These are phyloP conservation scores for Eremomyces bilateralis DNA, from an alignment of 495 filamentous ascomycete genomes.

Conservation along the genomic window DNA sequence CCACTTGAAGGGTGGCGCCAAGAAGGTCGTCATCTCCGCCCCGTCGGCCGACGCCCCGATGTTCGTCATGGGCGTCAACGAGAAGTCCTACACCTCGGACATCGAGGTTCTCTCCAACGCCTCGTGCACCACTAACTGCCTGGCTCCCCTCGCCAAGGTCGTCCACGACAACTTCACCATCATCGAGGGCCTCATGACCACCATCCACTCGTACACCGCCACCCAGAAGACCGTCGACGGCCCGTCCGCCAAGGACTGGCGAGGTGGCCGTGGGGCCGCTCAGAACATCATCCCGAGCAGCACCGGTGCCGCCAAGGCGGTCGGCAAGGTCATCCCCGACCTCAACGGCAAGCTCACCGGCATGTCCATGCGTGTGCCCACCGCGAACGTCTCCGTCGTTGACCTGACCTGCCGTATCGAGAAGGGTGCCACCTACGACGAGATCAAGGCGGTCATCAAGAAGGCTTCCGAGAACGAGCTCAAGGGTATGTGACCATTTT, in stretches of 20 bases:
- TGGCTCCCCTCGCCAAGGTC: constrained; percentile 97
- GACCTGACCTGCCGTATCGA: constrained; percentile 87
- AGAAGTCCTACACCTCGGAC: constrained; percentile 72
- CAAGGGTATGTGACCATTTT: constrained; percentile 43
- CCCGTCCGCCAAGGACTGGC: constrained; percentile 96
- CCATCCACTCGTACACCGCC: constrained; percentile 98
- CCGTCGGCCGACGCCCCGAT: constrained; percentile 97
- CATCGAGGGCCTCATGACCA: constrained; percentile 99
- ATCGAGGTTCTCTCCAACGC: constrained; percentile 94
- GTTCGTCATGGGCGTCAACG: constrained; percentile 99
- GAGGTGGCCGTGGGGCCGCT: constrained; percentile 92
- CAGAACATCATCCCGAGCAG: constrained; percentile 99
- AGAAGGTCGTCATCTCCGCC: constrained; percentile 99
- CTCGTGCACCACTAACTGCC: constrained; percentile 99
- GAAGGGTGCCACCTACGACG: constrained; percentile 73
- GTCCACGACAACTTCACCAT: constrained; percentile 94
- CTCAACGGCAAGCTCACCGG: constrained; percentile 99
- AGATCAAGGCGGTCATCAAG: constrained; percentile 89
- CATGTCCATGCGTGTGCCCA: constrained; percentile 98
- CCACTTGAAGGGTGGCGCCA: constrained; percentile 96
- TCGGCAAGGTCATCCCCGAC: constrained; percentile 95
- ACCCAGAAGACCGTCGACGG: constrained; percentile 99
- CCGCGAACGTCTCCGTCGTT: constrained; percentile 96
- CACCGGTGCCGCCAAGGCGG: constrained; percentile 98
- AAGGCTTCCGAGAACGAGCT: constrained; percentile 60